Evolutionary conservation across 129 eudicot species (phyloP).

Genomic region (Scalesia atractyloides): DNA sequence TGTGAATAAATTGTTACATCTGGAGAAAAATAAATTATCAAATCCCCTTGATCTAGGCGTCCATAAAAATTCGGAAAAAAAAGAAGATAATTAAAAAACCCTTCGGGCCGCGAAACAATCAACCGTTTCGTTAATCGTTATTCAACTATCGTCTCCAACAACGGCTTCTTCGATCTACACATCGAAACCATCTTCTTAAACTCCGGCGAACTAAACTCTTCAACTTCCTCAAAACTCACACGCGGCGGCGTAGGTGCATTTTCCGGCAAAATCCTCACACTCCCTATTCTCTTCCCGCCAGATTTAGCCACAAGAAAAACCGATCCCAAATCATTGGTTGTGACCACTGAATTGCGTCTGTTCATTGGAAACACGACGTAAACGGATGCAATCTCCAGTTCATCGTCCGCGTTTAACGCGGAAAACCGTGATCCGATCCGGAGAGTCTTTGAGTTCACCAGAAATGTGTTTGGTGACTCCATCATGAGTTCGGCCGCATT

Average conservation of each 20-base stretch:
- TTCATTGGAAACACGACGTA: conserved; percentile 71
- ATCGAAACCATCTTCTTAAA: conserved; percentile 59
- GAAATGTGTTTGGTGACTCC: conserved; percentile 57
- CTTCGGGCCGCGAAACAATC: conserved; percentile 33
- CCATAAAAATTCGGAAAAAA: not conserved
- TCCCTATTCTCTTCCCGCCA: conserved; percentile 26
- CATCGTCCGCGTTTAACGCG: conserved; percentile 74
- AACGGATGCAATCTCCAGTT: conserved; percentile 54
- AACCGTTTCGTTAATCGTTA: conserved; percentile 53
- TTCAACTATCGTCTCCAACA: conserved; percentile 83
- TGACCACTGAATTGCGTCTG: conserved; percentile 48
- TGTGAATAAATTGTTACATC: too few species aligned
- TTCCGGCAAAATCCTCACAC: conserved; percentile 53
- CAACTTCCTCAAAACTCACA: conserved; percentile 40
- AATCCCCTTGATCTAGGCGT: not conserved
- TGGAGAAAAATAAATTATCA: too few species aligned
- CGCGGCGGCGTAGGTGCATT: conserved; percentile 40
- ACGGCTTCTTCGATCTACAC: conserved; percentile 90
- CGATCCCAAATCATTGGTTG: conserved; percentile 65
- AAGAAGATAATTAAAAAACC: not conserved
- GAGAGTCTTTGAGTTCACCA: conserved; percentile 57
- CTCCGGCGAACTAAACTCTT: conserved; percentile 47
- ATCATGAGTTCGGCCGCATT: conserved; percentile 82
- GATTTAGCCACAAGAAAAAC: conserved; percentile 57
- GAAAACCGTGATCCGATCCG: conserved; percentile 57